Evolutionary conservation across 768 basidiomycete species (phyloP).

Genomic region (Trametes cubensis): DNA sequence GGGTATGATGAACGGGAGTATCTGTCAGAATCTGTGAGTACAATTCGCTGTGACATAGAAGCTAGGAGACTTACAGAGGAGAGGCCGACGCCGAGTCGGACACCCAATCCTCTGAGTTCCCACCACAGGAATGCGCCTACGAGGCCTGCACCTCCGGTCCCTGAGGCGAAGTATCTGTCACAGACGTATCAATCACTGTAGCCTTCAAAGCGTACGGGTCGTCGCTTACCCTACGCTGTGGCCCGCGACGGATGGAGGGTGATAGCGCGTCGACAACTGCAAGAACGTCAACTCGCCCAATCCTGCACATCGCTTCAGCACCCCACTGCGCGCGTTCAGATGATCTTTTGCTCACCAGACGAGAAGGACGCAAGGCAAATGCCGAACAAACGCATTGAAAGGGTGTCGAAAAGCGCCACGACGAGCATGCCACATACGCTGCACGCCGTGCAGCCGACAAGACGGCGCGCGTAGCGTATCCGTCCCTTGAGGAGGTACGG

Average conservation of each 20-base stretch:
- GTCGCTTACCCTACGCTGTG: constrained; percentile 74
- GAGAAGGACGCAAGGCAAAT: constrained; percentile 86
- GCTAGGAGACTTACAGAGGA: constrained; percentile 62
- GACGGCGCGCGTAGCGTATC: constrained; percentile 76
- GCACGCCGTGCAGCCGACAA: constrained; percentile 73
- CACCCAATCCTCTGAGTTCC: constrained; percentile 84
- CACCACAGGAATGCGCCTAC: constrained; percentile 95
- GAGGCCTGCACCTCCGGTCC: constrained; percentile 93
- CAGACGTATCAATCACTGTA: not conserved
- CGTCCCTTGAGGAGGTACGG: constrained; percentile 87
- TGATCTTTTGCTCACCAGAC: constrained; percentile 52
- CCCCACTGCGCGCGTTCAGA: not conserved
- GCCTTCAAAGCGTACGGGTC: too few species aligned
- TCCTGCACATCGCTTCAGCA: constrained; percentile 47
- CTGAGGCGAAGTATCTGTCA: constrained; percentile 84
- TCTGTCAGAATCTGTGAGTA: constrained; percentile 43
- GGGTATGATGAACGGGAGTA: constrained; percentile 83
- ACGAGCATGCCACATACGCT: constrained; percentile 89
- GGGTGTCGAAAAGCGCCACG: constrained; percentile 69
- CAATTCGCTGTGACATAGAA: not conserved
- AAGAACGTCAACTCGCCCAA: constrained; percentile 94
- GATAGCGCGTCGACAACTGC: constrained; percentile 86
- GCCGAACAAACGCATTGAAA: constrained; percentile 74
- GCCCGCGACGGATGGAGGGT: constrained; percentile 68
- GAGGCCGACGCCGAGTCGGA: constrained; percentile 78